Conservation (phyloP, 2,329 filamentous ascomycete species). For the Aspergillus intermedius region DNA sequence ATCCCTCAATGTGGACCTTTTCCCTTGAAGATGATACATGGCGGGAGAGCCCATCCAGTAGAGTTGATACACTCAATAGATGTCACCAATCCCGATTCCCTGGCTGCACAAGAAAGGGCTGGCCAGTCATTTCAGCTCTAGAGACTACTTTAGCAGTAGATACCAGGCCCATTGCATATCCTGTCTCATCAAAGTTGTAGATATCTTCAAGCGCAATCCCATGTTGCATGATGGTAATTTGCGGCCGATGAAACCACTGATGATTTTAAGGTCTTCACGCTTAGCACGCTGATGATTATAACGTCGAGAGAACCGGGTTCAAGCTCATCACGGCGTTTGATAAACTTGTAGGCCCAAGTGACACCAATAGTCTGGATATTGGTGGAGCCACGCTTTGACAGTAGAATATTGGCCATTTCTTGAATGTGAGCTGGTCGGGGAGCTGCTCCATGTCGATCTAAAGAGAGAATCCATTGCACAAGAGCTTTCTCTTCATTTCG, state of each 20-base stretch:
- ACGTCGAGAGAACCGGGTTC: constrained; percentile 1
- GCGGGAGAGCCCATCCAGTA: neutral
- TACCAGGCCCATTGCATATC: constrained; percentile 13
- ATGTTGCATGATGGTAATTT: neutral
- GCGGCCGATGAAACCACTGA: constrained; percentile 1
- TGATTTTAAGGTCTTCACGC: constrained; percentile 1
- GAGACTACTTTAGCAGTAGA: constrained; percentile 9
- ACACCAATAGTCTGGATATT: constrained; percentile 1
- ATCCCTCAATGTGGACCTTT: neutral
- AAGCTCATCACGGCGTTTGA: constrained; percentile 2
- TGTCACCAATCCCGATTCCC: constrained; percentile 13
- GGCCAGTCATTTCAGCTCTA: constrained; percentile 5
- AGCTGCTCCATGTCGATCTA: constrained; percentile 1
- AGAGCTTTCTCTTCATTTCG: neutral
- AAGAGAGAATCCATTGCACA: neutral
- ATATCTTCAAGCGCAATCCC: constrained; percentile 12
- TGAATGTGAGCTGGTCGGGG: constrained; percentile 1
- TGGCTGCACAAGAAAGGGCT: constrained; percentile 9
- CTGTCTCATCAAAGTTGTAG: constrained; percentile 16
- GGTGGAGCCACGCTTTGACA: neutral
- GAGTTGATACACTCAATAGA: constrained; percentile 8
- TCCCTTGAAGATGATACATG: neutral
- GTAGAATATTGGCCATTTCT: constrained; percentile 6
- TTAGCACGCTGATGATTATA: constrained; percentile 2
- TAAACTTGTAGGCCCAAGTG: constrained; percentile 3